phyloP scores from a whole-genome alignment of 345 rosid species.

The Syzygium grande region DNA sequence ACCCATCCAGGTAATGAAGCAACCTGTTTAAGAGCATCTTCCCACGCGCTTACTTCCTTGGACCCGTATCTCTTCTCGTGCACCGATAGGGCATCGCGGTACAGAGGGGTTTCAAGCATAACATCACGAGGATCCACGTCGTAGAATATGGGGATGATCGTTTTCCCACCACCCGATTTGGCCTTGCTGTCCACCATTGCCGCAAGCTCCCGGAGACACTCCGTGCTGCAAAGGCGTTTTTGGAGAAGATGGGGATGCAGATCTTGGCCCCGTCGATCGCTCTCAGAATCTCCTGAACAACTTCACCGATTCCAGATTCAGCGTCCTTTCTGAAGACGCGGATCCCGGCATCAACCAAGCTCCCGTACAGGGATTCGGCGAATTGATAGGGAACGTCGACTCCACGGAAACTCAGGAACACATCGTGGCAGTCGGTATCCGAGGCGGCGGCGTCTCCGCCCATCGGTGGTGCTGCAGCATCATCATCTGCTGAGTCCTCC shows the following conservation, averaged over 20 bases:
- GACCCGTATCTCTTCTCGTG: fast-evolving
- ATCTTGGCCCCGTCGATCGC: background rate
- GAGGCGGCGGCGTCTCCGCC: too few species aligned
- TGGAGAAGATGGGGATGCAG: background rate
- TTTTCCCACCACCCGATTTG: background rate
- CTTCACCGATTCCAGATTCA: too few species aligned
- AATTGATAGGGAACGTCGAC: fast-evolving
- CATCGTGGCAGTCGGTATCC: background rate
- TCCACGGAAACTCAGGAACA: background rate
- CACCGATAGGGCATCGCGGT: fast-evolving
- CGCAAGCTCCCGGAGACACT: background rate
- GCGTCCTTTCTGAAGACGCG: too few species aligned
- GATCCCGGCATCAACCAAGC: background rate
- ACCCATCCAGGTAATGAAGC: background rate
- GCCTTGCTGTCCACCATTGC: background rate
- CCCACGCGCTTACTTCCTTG: fast-evolving
- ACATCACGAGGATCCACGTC: fast-evolving
- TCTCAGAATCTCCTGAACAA: background rate
- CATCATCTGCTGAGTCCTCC: too few species aligned
- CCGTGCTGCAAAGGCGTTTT: fast-evolving
- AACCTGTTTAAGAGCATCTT: fast-evolving
- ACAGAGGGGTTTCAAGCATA: background rate
- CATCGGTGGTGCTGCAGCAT: too few species aligned
- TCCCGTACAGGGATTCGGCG: background rate
- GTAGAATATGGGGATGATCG: background rate